Conservation (phyloP, 495 filamentous ascomycete species). For the Podospora pseudocomata region DNA sequence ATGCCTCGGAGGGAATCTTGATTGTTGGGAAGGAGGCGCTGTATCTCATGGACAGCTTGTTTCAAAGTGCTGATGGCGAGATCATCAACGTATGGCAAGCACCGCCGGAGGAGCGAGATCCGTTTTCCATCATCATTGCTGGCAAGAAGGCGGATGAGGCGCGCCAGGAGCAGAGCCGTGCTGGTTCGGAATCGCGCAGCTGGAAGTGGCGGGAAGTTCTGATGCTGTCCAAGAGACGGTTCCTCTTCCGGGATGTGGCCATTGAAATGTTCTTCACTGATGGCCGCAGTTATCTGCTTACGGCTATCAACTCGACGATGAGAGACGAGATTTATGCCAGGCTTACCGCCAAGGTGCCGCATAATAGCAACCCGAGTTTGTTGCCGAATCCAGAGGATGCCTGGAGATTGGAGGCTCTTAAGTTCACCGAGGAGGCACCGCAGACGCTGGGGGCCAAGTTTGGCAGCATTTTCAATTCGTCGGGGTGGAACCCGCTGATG, state of each 20-base stretch:
- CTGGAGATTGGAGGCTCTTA: conserved; percentile 84
- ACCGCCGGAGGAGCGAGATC: conserved; percentile 85
- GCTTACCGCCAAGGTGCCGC: conserved; percentile 72
- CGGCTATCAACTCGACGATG: conserved; percentile 64
- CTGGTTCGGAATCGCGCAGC: conserved; percentile 75
- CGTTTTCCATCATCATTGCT: conserved; percentile 89
- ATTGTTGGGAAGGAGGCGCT: conserved; percentile 90
- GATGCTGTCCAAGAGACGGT: conserved; percentile 94
- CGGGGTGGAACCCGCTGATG: conserved; percentile 73
- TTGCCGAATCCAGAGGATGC: conserved; percentile 61
- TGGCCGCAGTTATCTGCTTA: conserved; percentile 89
- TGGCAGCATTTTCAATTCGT: conserved; percentile 86
- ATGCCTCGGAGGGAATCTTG: conserved; percentile 85
- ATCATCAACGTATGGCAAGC: conserved; percentile 96
- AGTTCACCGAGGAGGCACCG: conserved; percentile 74
- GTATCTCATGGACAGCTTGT: conserved; percentile 92
- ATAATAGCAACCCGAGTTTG: conserved; percentile 53
- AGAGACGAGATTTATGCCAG: conserved; percentile 76
- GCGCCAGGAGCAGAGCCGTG: conserved; percentile 41
- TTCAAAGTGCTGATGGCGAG: conserved; percentile 90
- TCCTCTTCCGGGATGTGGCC: conserved; percentile 91
- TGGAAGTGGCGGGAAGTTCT: conserved; percentile 95
- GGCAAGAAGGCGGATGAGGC: conserved; percentile 67
- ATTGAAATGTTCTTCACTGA: conserved; percentile 96
- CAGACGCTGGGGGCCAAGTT: conserved; percentile 86